Evolutionary conservation across 257 asterid genomes (phyloP).

Genomic region (Coffea canephora): DNA sequence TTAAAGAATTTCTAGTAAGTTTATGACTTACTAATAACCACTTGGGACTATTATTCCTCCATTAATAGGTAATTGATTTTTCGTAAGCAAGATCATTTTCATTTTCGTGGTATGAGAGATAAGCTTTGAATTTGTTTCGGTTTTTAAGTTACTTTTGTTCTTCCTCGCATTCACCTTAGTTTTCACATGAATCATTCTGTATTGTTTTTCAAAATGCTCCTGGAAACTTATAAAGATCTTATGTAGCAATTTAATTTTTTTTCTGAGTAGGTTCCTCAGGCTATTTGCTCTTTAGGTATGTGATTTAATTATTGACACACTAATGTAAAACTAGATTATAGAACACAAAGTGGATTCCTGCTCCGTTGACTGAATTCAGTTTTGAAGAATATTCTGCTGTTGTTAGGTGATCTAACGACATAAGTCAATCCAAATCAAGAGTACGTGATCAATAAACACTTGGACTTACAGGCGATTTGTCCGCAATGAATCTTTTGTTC

Average conservation of each 20-base stretch:
- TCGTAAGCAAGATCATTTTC: background rate
- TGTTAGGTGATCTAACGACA: background rate
- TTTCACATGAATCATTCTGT: background rate
- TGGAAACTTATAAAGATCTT: too few species aligned
- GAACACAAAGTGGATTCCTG: background rate
- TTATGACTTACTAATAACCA: too few species aligned
- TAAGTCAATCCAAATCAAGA: too few species aligned
- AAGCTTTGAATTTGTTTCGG: too few species aligned
- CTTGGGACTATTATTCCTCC: too few species aligned
- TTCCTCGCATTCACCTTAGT: background rate
- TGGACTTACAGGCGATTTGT: too few species aligned
- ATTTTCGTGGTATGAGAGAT: background rate
- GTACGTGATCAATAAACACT: too few species aligned
- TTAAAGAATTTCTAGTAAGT: too few species aligned
- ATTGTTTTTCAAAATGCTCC: background rate
- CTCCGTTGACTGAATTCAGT: background rate
- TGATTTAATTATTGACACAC: background rate
- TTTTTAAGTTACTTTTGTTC: background rate
- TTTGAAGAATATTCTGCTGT: background rate
- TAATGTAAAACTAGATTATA: background rate
- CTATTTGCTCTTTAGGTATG: background rate
- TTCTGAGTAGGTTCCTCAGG: background rate
- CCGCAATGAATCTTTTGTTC: too few species aligned
- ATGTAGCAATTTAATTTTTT: too few species aligned
- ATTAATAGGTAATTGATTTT: too few species aligned